phyloP scores from a whole-genome alignment of 495 filamentous ascomycete species.

The Penicillium argentinense region DNA sequence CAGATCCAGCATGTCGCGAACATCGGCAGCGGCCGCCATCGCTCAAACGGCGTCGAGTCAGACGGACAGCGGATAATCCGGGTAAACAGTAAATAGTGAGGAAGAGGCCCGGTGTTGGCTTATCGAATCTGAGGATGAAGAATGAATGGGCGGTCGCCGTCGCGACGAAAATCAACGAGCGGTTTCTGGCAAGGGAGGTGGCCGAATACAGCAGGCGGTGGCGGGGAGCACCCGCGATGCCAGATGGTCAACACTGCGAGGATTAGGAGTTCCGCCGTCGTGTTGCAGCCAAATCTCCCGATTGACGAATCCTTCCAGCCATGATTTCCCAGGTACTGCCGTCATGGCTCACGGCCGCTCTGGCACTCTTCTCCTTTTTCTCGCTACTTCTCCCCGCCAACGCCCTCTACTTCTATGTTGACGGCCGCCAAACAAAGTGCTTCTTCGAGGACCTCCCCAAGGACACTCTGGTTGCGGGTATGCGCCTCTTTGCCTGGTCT shows the following conservation, averaged over 20 bases:
- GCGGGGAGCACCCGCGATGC: constrained; percentile 6
- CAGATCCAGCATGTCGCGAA: constrained; percentile 87
- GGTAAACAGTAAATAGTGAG: too few species aligned
- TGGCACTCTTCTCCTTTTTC: constrained; percentile 40
- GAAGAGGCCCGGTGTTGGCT: too few species aligned
- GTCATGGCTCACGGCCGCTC: constrained; percentile 41
- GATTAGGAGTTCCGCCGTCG: too few species aligned
- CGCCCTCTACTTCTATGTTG: constrained; percentile 95
- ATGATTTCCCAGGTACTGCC: constrained; percentile 37
- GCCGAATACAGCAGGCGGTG: constrained; percentile 26
- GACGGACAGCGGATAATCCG: constrained; percentile 1
- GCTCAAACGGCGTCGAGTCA: constrained; percentile 18
- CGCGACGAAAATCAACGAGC: constrained; percentile 22
- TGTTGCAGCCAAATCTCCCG: too few species aligned
- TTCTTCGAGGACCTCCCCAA: constrained; percentile 99
- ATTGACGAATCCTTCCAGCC: constrained; percentile 13
- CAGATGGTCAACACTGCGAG: constrained; percentile 18
- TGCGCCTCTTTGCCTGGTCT: constrained; percentile 7
- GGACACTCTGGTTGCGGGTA: constrained; percentile 93
- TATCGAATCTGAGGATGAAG: too few species aligned
- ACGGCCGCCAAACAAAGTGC: constrained; percentile 69
- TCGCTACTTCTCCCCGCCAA: constrained; percentile 60
- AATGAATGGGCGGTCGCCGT: neutral
- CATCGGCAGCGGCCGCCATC: constrained; percentile 78
- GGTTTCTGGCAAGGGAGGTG: constrained; percentile 18